Evolutionary conservation across 1,139 yeast species (phyloP).

Genomic region (Suhomyces bribrorum): DNA sequence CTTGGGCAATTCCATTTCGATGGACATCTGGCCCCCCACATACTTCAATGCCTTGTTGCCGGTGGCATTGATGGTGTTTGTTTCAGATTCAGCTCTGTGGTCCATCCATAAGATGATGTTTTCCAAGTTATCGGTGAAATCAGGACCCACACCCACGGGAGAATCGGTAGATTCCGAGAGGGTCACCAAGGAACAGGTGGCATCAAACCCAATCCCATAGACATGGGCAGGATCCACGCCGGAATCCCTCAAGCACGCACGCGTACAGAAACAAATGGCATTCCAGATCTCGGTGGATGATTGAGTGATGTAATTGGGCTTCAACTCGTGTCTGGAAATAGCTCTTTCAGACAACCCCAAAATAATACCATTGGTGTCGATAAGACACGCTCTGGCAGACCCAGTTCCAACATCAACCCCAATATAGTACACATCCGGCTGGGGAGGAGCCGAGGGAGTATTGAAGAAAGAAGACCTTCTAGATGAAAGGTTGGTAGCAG

Average conservation of each 20-base stretch:
- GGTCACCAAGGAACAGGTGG: conserved; percentile 92
- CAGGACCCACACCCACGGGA: conserved; percentile 92
- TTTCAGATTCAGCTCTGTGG: conserved; percentile 91
- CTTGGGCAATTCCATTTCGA: conserved; percentile 97
- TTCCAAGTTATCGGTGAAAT: conserved; percentile 68
- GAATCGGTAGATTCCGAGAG: conserved; percentile 62
- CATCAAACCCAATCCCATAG: conserved; percentile 92
- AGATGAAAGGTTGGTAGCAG: conserved; percentile 43
- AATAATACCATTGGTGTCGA: conserved; percentile 80
- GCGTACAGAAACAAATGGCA: conserved; percentile 80
- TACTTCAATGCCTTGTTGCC: conserved; percentile 78
- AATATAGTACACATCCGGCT: conserved; percentile 63
- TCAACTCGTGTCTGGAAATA: conserved; percentile 72
- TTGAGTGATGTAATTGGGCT: conserved; percentile 75
- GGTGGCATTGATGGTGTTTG: conserved; percentile 76
- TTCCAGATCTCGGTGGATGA: conserved; percentile 94
- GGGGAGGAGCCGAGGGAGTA: conserved; percentile 42
- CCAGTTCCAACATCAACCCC: conserved; percentile 99
- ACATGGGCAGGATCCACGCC: conserved; percentile 67
- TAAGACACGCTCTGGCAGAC: conserved; percentile 90
- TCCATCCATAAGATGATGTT: conserved; percentile 97
- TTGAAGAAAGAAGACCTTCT: conserved; percentile 44
- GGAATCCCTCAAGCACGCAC: conserved; percentile 68
- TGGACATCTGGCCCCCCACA: conserved; percentile 97
- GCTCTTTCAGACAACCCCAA: conserved; percentile 79